phyloP scores from a whole-genome alignment of 139 green algal genomes.

The Coelastrella sp. region DNA sequence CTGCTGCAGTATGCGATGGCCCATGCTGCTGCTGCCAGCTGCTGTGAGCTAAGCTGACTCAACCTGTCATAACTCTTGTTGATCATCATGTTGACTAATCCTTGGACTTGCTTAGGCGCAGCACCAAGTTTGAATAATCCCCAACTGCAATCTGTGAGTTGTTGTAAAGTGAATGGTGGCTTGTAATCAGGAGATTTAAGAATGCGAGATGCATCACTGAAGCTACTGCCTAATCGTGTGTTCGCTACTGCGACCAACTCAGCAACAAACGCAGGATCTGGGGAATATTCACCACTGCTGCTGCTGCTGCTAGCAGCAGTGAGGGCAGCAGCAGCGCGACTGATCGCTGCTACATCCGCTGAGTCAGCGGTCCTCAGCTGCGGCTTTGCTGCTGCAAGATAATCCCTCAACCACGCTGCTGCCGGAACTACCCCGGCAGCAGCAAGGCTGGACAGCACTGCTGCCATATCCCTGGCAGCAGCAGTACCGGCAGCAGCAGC shows the following conservation, averaged over 20 bases:
- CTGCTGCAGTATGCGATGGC: conserved; percentile 19
- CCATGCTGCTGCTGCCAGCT: conserved; percentile 20
- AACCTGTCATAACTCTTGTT: conserved; percentile 46
- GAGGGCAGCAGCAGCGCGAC: conserved; percentile 21
- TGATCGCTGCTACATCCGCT: not conserved
- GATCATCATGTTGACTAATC: conserved; percentile 34
- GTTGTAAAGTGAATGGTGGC: not conserved
- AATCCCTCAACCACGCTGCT: not conserved
- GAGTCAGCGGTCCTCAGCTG: conserved; percentile 6
- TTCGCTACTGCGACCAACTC: conserved; percentile 18
- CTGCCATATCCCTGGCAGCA: conserved; percentile 17
- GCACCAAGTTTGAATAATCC: conserved; percentile 35
- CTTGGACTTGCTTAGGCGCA: not conserved
- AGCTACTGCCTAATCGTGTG: conserved; percentile 13
- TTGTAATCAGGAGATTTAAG: conserved; percentile 29
- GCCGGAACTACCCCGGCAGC: not conserved
- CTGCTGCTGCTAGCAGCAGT: not conserved
- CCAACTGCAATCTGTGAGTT: conserved; percentile 21
- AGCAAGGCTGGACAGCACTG: conserved; percentile 16
- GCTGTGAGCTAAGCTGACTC: conserved; percentile 23
- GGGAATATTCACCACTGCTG: conserved; percentile 10
- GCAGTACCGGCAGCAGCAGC: conserved; percentile 28
- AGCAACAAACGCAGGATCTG: conserved; percentile 3
- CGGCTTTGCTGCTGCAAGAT: conserved; percentile 1
- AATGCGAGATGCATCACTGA: conserved; percentile 27